Evolutionary conservation across 2,329 filamentous ascomycete species (phyloP), one percentile per base, ranked within the genome.

Genomic region (Talaromyces islandicus): DNA sequence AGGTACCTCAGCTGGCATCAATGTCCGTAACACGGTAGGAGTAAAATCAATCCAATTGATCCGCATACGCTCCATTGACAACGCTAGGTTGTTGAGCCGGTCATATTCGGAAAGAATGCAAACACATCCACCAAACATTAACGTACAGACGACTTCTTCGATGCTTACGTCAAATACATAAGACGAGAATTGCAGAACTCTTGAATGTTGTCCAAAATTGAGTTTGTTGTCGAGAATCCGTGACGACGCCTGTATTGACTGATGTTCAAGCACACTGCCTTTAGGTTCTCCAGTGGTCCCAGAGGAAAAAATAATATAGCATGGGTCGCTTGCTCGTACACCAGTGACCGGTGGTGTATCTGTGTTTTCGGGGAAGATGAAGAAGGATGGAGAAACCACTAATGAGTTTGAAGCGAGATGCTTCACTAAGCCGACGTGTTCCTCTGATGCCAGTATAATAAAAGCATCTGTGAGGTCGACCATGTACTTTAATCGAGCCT

Each of bases 251-350:
- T 38, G 35, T 38, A 87, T 78, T 0, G 85, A 81, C 0, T 75
- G 72, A 62, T 89, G 87, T 1, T 81, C 83, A 57, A 88, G 84
- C 41, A 85, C 82, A 21, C 87, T 81, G 2, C 85, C 86, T 59
- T 84, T 84, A 1, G 71, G 71, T 1, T 69, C 71, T 25, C 80
- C 80, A 0, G 83, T 81, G 7, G 81, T 83, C 0, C 82, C 81
- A 7, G 81, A 81, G 1, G 81, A 82, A 64, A 88, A 85, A 12
- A 89, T 80, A 2, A 87, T 78, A 67, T 86, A 89, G 2, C 86
- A 70, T 4, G 85, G 64, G 21, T 56, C 35, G 35, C 35, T 38
- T 38, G 35, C 35, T 38, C 35, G 35, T 38, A 38, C 35, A 38
- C 35, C 35, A 12, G 35, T 38, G 35, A 38, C 35, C 2, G 35